Evolutionary conservation across 306 rosid species (phyloP).

Genomic region (Albizia julibrissin): DNA sequence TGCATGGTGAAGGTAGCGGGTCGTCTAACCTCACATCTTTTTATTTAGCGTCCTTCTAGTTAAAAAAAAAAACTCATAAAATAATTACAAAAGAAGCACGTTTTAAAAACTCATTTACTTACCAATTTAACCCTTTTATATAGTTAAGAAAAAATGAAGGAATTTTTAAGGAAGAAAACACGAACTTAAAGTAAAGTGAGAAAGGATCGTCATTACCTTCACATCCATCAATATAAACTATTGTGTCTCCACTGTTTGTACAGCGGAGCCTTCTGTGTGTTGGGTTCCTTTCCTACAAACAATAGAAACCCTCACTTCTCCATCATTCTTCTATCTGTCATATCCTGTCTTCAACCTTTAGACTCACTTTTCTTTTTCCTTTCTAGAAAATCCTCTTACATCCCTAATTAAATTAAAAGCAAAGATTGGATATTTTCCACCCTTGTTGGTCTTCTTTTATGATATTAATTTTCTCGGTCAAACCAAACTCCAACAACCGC

Average conservation of each 20-base stretch:
- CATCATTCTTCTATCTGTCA: background rate
- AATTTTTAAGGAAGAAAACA: too few relatives aligned
- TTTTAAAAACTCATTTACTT: too few relatives aligned
- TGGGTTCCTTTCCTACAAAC: conserved; percentile 17
- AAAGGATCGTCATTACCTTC: conserved; percentile 26
- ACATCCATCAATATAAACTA: background rate
- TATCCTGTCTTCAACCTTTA: conserved; percentile 26
- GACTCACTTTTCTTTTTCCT: background rate
- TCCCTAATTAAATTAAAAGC: background rate
- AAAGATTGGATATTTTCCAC: conserved; percentile 12
- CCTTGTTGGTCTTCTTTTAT: background rate
- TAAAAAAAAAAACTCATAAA: too few relatives aligned
- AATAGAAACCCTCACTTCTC: background rate
- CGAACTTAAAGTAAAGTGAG: too few relatives aligned
- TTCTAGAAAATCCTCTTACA: background rate
- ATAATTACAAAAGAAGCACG: too few relatives aligned
- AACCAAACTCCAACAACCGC: conserved; percentile 57
- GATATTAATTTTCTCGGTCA: conserved; percentile 39
- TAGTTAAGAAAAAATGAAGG: too few relatives aligned
- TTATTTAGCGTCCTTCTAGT: too few relatives aligned
- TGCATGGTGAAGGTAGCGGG: too few relatives aligned
- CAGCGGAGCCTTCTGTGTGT: background rate
- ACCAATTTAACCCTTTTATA: too few relatives aligned
- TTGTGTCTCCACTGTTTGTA: conserved; percentile 17
- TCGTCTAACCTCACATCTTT: too few relatives aligned